Evolutionary conservation across 1,139 yeast genomes (phyloP), one percentile per base, ranked within the genome.

Genomic region (Pichia sp.): DNA sequence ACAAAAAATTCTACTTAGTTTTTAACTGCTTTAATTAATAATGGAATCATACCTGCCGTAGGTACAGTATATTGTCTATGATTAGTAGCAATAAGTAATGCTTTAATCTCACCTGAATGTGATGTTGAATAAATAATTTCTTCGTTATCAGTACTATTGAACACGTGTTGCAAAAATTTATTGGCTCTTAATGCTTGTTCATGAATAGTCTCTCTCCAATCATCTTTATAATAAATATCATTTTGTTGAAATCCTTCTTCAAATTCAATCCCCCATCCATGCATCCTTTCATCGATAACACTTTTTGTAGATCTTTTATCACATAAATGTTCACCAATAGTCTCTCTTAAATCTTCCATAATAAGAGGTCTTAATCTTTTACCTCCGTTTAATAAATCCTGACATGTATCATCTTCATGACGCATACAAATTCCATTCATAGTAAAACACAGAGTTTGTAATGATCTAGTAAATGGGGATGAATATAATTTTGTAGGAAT

Each of bases 41-140:
- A 66, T 2, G 85, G 85, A 21, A 79, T 69, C 77, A 79, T 74
- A 5, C 83, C 85, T 0, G 85, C 86, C 0, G 85, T 76, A 13
- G 76, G 69, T 33, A 79, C 67, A 15, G 76, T 66, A 53, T 76
- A 79, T 34, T 63, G 62, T 41, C 81, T 62, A 54, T 79, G 85
- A 3, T 70, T 70, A 27, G 72, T 54, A 1, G 72, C 83, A 23
- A 72, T 64, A 10, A 78, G 60, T 30, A 78, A 64, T 25, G 76
- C 66, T 45, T 78, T 60, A 27, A 78, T 76, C 19, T 77, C 74
- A 4, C 84, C 85, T 1, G 82, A 78, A 54, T 80, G 86, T 6
- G 80, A 70, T 1, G 85, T 76, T 31, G 74, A 66, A 25, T 73
- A 73, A 29, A 78, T 59, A 6, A 61, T 48, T 42, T 65, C 59